Percentiles rank a stretch among this genome's conserved stretches.
These are phyloP conservation scores for Ophiostoma ips DNA, from an alignment of 2,329 filamentous ascomycete species.

Conservation along the genomic window DNA sequence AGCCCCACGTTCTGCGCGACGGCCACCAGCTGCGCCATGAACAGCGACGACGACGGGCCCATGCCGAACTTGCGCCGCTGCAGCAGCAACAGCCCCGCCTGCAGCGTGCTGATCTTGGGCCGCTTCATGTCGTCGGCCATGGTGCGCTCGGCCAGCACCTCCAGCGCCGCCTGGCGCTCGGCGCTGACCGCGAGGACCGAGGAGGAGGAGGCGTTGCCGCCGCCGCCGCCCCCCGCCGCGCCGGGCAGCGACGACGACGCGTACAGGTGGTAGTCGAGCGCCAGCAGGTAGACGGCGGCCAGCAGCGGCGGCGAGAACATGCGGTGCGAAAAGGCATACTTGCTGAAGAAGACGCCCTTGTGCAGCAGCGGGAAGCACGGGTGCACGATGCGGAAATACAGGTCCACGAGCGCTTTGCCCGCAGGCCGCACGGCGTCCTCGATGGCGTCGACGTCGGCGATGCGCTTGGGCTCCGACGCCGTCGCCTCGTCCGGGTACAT, in stretches of 20 bases:
- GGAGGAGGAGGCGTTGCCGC: no score
- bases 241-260: neutral
- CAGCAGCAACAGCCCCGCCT: conserved; percentile 61
- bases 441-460: conserved; percentile 27
- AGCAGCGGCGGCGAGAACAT: conserved; percentile 66
- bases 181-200: neutral
- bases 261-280: conserved; percentile 31
- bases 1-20: conserved; percentile 76
- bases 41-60: conserved; percentile 65
- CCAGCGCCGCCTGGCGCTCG: neutral
- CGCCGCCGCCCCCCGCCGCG: neutral
- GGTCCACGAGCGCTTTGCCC: conserved; percentile 46
- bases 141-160: neutral
- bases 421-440: neutral
- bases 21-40: conserved; percentile 77
- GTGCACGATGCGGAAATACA: conserved; percentile 71
- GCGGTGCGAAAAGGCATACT: conserved; percentile 57
- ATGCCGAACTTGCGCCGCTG: conserved; percentile 40
- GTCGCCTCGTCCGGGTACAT: conserved; percentile 23
- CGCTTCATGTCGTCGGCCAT: conserved; percentile 53
- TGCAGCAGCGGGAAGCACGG: conserved; percentile 72
- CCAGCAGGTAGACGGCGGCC: conserved; percentile 70
- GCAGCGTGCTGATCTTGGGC: conserved; percentile 69
- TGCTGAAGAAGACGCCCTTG: conserved; percentile 65
- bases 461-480: conserved; percentile 25